phyloP scores from a whole-genome alignment of 345 rosid species.

The Sisymbrium altissimum region DNA sequence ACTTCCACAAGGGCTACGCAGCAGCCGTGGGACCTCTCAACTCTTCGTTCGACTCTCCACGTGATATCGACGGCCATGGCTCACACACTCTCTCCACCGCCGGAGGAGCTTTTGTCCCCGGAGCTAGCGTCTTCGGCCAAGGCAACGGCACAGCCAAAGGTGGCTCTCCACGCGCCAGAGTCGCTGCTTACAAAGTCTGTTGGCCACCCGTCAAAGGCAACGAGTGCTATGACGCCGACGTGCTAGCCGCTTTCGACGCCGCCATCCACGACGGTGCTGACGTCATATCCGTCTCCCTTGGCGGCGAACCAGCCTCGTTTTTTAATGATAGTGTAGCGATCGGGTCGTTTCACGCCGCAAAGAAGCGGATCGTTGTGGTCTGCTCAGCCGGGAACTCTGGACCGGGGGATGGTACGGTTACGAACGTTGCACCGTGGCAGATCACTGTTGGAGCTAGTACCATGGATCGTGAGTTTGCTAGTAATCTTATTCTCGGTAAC shows the following conservation, averaged over 20 bases:
- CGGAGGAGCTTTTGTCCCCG: conserved; percentile 55
- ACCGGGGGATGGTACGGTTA: conserved; percentile 55
- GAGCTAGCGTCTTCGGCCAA: conserved; percentile 50
- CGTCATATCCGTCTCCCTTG: conserved; percentile 68
- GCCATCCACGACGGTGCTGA: conserved; percentile 84
- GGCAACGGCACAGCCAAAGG: conserved; percentile 76
- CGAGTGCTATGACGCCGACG: conserved; percentile 73
- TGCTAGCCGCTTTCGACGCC: conserved; percentile 60
- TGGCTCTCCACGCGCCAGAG: conserved; percentile 77
- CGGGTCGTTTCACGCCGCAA: conserved; percentile 77
- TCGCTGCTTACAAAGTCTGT: conserved; percentile 88
- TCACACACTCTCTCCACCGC: conserved; percentile 91
- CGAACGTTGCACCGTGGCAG: conserved; percentile 81
- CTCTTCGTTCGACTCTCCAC: conserved; percentile 52
- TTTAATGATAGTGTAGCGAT: conserved; percentile 63
- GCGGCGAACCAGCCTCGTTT: conserved; percentile 41
- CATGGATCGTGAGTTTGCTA: conserved; percentile 78
- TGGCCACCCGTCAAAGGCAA: conserved; percentile 45
- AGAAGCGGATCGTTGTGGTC: conserved; percentile 55
- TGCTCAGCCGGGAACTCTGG: conserved; percentile 87
- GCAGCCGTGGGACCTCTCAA: conserved; percentile 45
- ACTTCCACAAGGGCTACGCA: conserved; percentile 45
- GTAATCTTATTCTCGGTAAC: conserved; percentile 56
- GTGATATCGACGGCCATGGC: conserved; percentile 82
- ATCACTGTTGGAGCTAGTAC: conserved; percentile 92